Base-by-base conservation (phyloP, 2,329 filamentous ascomycete species). In the Fusarium heterosporum region DNA sequence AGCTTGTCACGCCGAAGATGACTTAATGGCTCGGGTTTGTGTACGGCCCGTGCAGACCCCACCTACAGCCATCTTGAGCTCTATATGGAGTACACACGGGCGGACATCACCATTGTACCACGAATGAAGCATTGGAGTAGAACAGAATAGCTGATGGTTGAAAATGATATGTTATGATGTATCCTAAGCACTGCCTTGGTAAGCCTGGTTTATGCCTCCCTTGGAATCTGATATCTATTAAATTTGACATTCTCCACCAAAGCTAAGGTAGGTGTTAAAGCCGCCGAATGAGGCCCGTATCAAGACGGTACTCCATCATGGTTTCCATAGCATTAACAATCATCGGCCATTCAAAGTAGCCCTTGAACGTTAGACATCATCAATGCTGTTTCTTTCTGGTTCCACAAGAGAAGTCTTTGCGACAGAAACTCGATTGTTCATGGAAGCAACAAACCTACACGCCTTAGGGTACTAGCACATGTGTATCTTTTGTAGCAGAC, bases 1-100 rank as follows among this genome's bases (percentile, higher is more conserved):
- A 72, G 69, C 61, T 73, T 59, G 69, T 63, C 56, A 68, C 69
- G 57, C 64, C 66, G 68, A 69, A 62, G 55, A 72, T 62, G 68
- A 70, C 63, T 58, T 70, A 62, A 67, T 71, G 66, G 71, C 68
- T 72, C 65, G 59, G 55, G 17, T 42, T 61, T 62, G 34, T 29
- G 29, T 42, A 41, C 65, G 71, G 68, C 41, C 68, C 66, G 71
- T 73, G 72, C 71, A 30, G 30, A 22, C 22, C 55, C 55, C 55
- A 52, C 63, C 55, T 58, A 53, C 63, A 43, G 57, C 46, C 42
- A 58, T 52, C 57, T 49, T 64, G 47, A 48, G 63, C 16, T 42
- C 36, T 17, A 22, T 28, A n/a, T n/a, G 28, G 34, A 36, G 10
- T 36, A 36, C 5, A 29, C 12, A 8, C 30, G 12, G 30, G 30